phyloP scores from a whole-genome alignment of 164 flowering plant genomes.

The Vitis rotundifolia region DNA sequence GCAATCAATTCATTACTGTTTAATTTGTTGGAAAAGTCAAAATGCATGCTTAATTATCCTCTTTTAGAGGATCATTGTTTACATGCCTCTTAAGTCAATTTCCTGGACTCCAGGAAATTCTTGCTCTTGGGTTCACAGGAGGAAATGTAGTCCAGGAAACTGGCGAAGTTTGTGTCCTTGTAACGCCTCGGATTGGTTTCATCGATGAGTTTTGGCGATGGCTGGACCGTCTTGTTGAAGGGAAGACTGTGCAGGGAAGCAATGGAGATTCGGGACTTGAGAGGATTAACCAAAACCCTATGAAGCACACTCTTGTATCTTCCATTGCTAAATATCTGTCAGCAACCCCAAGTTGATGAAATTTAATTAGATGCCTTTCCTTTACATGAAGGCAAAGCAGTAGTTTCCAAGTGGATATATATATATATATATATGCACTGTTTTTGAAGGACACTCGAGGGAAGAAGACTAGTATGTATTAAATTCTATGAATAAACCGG shows the following conservation, averaged over 20 bases:
- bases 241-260: conserved; percentile 63
- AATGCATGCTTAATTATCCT: too few relatives aligned
- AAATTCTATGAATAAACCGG: too few relatives aligned
- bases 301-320: conserved; percentile 66
- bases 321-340: conserved; percentile 44
- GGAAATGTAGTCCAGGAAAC: conserved; percentile 43
- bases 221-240: conserved; percentile 30
- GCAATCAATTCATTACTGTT: too few relatives aligned
- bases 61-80: neutral
- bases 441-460: too few relatives aligned
- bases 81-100: conserved; percentile 20
- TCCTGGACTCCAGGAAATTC: conserved; percentile 56
- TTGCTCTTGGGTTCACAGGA: conserved; percentile 46
- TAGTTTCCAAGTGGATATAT: too few relatives aligned
- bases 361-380: too few relatives aligned
- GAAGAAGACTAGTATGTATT: too few relatives aligned
- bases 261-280: conserved; percentile 40
- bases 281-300: conserved; percentile 49
- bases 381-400: too few relatives aligned
- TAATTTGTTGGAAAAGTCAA: too few relatives aligned
- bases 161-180: conserved; percentile 49
- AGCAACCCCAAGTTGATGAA: too few relatives aligned
- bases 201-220: conserved; percentile 37
- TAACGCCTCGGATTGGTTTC: conserved; percentile 49
- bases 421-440: too few relatives aligned